A percentile compares a stretch with the other conserved stretches of the same genome.
These are phyloP conservation scores for Dictyophora rubrovolvata DNA, from an alignment of 768 basidiomycete species.

Conservation along the genomic window DNA sequence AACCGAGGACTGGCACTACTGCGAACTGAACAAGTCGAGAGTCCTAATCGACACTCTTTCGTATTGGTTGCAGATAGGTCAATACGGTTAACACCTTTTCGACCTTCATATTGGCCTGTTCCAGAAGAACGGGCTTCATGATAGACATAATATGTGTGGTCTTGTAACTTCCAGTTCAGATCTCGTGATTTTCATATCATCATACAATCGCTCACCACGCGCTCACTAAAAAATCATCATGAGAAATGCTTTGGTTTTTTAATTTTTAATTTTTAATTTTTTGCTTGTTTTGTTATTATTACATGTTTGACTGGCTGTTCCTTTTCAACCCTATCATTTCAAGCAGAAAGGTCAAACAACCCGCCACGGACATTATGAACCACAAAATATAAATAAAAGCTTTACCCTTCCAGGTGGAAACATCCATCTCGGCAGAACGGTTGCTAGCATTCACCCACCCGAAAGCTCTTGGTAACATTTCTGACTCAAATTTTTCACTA, in stretches of 20 bases:
- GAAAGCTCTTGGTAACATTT: conserved; percentile 7
- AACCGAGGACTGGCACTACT: conserved; percentile 71
- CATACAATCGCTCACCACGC: too few species aligned
- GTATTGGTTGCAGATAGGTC: neutral
- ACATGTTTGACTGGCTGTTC: neutral
- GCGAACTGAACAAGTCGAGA: conserved; percentile 64
- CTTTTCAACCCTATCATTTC: neutral
- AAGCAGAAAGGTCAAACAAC: neutral
- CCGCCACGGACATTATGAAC: neutral
- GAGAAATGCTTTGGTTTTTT: neutral
- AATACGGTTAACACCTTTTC: neutral
- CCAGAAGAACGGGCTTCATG: neutral
- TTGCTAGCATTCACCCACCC: conserved; percentile 8
- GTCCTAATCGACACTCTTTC: conserved; percentile 25
- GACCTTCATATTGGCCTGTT: neutral
- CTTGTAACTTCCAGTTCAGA: too few species aligned
- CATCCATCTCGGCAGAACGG: conserved; percentile 7
- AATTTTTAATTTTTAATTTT: neutral
- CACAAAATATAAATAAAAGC: conserved; percentile 2
- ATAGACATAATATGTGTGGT: neutral
- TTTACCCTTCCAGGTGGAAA: conserved; percentile 7
- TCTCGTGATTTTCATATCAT: too few species aligned
- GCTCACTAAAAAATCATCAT: too few species aligned
- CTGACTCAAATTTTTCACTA: neutral
- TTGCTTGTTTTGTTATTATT: neutral